These are phyloP conservation scores for Pseudogymnoascus sp. DNA, from an alignment of 2,329 filamentous ascomycete genomes.

Conservation along the genomic window DNA sequence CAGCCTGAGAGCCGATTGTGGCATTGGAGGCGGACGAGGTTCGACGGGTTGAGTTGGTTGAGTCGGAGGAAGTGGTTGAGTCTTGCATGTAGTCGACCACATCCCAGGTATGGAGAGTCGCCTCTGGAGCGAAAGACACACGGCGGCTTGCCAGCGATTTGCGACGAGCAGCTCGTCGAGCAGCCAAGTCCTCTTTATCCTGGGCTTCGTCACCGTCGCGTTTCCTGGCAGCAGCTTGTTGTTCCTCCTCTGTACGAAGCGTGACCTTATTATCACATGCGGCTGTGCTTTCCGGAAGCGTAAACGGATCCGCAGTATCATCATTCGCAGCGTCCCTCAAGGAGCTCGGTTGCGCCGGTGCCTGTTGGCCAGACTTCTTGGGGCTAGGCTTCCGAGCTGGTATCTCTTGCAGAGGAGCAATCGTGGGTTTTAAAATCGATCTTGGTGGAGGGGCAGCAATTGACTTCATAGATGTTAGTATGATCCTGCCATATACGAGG, in stretches of 20 bases:
- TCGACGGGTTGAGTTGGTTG: constrained; percentile 66
- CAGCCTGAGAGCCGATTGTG: constrained; percentile 21
- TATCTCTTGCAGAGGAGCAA: constrained; percentile 58
- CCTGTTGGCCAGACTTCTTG: not conserved
- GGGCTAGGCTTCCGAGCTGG: constrained; percentile 52
- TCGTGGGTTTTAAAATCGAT: constrained; percentile 76
- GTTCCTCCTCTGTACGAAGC: constrained; percentile 60
- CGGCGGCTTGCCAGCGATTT: constrained; percentile 89
- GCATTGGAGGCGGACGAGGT: constrained; percentile 47
- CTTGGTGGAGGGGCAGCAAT: constrained; percentile 40
- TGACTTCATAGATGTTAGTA: constrained; percentile 21
- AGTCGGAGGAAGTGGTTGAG: constrained; percentile 66
- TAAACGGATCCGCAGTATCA: not conserved
- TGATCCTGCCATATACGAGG: not conserved
- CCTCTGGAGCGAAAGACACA: constrained; percentile 95
- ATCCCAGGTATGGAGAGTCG: constrained; percentile 94
- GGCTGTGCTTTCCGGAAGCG: constrained; percentile 10
- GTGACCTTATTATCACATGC: constrained; percentile 46
- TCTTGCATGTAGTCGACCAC: constrained; percentile 85
- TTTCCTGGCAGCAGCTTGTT: constrained; percentile 60
- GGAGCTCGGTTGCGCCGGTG: not conserved
- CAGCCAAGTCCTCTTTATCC: constrained; percentile 51
- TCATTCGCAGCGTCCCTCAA: not conserved
- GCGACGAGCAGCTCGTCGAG: constrained; percentile 76
- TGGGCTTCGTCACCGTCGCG: constrained; percentile 58